Conservation (phyloP, 305 asterid species). For the Fraxinus greggii region DNA sequence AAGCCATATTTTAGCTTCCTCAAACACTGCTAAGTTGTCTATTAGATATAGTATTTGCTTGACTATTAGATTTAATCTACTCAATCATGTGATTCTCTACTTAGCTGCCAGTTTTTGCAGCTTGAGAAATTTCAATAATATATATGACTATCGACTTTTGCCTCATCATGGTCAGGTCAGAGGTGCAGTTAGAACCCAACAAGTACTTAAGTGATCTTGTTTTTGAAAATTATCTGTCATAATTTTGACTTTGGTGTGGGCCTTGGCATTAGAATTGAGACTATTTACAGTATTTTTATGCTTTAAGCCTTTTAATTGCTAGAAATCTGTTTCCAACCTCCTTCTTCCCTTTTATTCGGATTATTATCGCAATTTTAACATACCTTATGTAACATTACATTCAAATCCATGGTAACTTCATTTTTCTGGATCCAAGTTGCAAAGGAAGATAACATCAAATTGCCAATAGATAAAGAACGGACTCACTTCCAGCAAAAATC, state of each 20-base stretch:
- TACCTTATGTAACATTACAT: neutral
- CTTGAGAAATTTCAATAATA: neutral
- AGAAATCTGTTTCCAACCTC: neutral
- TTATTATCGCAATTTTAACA: neutral
- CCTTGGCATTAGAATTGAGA: neutral
- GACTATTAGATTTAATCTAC: neutral
- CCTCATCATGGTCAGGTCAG: neutral
- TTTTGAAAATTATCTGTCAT: neutral
- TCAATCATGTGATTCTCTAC: neutral
- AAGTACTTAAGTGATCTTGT: neutral
- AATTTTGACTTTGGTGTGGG: neutral
- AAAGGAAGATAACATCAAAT: neutral
- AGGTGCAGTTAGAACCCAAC: conserved; percentile 1
- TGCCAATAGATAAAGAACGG: neutral
- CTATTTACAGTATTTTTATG: neutral
- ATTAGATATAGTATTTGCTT: neutral
- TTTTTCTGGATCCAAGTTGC: neutral
- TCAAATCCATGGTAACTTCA: neutral
- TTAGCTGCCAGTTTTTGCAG: neutral
- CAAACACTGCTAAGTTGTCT: conserved; percentile 5
- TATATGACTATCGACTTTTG: neutral
- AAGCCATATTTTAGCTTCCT: neutral
- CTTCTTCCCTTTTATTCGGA: neutral
- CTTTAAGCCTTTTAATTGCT: neutral
- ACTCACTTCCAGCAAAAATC: neutral